Percentiles rank a stretch among this genome's conserved stretches.
These are phyloP conservation scores for Yarrowia sp. DNA, from an alignment of 805 yeast genomes.

Conservation along the genomic window DNA sequence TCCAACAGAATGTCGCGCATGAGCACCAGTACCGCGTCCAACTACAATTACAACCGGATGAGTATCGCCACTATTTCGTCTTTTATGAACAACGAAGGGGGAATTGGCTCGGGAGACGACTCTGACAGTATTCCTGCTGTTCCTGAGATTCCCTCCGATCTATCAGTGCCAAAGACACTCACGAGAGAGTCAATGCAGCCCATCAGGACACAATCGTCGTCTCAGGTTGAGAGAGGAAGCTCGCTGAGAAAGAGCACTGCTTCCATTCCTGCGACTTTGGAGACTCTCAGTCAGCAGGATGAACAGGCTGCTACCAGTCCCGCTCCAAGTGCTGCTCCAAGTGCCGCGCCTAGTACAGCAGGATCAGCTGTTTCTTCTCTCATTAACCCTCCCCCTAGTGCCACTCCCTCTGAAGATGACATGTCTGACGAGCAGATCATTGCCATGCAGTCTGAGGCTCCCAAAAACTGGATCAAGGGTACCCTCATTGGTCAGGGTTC, in stretches of 20 bases:
- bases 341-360: not conserved
- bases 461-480: slow-evolving; percentile 90
- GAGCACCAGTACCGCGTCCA: slow-evolving; percentile 43
- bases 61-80: slow-evolving; percentile 49
- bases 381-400: not conserved
- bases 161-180: slow-evolving; percentile 6
- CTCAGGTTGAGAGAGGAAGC: slow-evolving; percentile 20
- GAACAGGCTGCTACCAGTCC: not conserved
- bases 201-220: slow-evolving; percentile 23
- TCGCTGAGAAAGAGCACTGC: slow-evolving; percentile 8
- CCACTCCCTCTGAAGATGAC: slow-evolving; percentile 27
- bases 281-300: slow-evolving; percentile 18
- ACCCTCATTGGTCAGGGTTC: slow-evolving; percentile 93
- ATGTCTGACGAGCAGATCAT: slow-evolving; percentile 30
- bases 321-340: not conserved
- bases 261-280: slow-evolving; percentile 4
- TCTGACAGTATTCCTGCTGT: slow-evolving; percentile 44
- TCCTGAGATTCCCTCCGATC: slow-evolving; percentile 41
- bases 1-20: slow-evolving; percentile 66
- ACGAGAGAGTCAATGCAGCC: slow-evolving; percentile 32
- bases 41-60: slow-evolving; percentile 42
- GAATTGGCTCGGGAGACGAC: slow-evolving; percentile 39
- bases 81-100: slow-evolving; percentile 42
- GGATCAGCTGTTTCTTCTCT: not conserved
- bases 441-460: slow-evolving; percentile 47